A percentile compares a stretch with the other conserved stretches of the same genome.
Evolutionary conservation across 257 asterid genomes (phyloP).

Genomic region (Ilex asprella): DNA sequence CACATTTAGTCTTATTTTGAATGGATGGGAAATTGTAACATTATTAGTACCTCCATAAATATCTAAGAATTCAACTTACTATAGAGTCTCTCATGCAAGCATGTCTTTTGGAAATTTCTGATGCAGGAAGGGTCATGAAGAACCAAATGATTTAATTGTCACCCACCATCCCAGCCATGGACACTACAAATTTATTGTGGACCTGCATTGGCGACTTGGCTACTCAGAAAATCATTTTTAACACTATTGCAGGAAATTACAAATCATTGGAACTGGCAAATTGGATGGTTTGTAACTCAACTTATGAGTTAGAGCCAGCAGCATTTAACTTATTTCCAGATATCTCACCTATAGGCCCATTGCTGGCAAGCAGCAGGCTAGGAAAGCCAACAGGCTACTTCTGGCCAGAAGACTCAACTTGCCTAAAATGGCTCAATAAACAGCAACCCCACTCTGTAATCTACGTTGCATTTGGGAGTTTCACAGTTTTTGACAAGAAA

Average conservation of each 20-base stretch:
- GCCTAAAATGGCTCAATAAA: slow-evolving; percentile 36
- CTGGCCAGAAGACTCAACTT: slow-evolving; percentile 28
- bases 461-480: slow-evolving; percentile 42
- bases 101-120: background rate
- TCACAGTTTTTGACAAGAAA: slow-evolving; percentile 8
- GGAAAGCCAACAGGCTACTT: slow-evolving; percentile 27
- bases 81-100: background rate
- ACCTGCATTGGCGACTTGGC: slow-evolving; percentile 1
- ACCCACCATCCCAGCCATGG: slow-evolving; percentile 28
- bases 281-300: slow-evolving; percentile 31
- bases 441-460: slow-evolving; percentile 29
- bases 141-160: slow-evolving; percentile 17
- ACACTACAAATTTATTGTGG: slow-evolving; percentile 28
- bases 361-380: slow-evolving; percentile 16
- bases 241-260: slow-evolving; percentile 15
- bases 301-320: slow-evolving; percentile 28
- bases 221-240: slow-evolving; percentile 16
- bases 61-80: too few species aligned
- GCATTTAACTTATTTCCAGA: slow-evolving; percentile 23
- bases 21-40: too few species aligned
- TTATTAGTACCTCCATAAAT: too few species aligned
- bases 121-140: slow-evolving; percentile 21
- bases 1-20: too few species aligned
- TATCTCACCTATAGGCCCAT: slow-evolving; percentile 32
- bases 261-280: slow-evolving; percentile 13